Conservation (phyloP, 176 grass and related monocot species). For the Themeda triandra region DNA sequence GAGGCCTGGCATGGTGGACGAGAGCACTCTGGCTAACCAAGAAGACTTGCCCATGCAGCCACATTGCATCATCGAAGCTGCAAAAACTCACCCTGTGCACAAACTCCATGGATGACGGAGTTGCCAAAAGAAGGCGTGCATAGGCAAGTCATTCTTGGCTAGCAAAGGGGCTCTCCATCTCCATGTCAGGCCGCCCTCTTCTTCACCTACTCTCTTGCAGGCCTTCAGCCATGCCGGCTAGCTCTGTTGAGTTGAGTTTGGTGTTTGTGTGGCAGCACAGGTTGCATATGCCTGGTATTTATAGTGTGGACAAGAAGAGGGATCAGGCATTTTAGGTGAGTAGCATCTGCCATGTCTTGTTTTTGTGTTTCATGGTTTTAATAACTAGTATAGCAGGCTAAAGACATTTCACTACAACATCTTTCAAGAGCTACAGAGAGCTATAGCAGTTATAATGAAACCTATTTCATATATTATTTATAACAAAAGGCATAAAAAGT, state of each 20-base stretch:
- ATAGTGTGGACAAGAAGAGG: constrained; percentile 24
- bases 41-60: constrained; percentile 45
- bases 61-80: constrained; percentile 21
- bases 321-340: neutral
- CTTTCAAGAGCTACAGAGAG: too few relatives aligned
- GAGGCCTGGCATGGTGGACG: constrained; percentile 50
- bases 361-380: neutral
- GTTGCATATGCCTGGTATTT: constrained; percentile 23
- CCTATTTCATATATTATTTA: too few relatives aligned
- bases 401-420: too few relatives aligned
- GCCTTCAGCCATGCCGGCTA: neutral
- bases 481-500: too few relatives aligned
- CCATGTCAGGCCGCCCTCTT: constrained; percentile 44
- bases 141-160: constrained; percentile 78
- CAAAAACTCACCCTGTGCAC: neutral
- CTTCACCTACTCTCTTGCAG: neutral
- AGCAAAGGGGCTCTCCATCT: constrained; percentile 37
- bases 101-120: neutral
- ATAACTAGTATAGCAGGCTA: too few relatives aligned
- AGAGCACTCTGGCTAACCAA: constrained; percentile 56
- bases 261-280: neutral
- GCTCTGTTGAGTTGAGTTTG: neutral
- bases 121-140: constrained; percentile 27
- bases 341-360: neutral
- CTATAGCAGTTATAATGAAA: too few relatives aligned